phyloP scores from a whole-genome alignment of 2,329 filamentous ascomycete genomes.

The Aspergillus texensis region DNA sequence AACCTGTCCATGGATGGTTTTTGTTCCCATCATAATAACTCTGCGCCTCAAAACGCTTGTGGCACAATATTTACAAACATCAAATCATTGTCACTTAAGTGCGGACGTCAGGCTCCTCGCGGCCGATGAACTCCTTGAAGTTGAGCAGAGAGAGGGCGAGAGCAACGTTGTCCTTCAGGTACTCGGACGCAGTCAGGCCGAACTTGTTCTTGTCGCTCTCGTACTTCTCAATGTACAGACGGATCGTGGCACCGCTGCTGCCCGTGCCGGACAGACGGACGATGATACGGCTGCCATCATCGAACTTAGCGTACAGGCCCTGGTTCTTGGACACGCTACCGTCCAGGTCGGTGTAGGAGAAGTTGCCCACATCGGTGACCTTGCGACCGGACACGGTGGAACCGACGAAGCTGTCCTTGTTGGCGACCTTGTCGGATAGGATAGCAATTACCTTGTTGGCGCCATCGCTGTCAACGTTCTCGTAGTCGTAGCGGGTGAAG shows the following conservation, averaged over 20 bases:
- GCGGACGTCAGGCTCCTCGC: slow-evolving; percentile 94
- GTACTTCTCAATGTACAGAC: slow-evolving; percentile 96
- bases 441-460: slow-evolving; percentile 87
- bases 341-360: slow-evolving; percentile 98
- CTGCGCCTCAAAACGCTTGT: not conserved
- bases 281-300: slow-evolving; percentile 91
- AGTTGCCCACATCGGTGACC: slow-evolving; percentile 88
- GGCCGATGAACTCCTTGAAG: slow-evolving; percentile 90
- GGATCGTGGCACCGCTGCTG: slow-evolving; percentile 92
- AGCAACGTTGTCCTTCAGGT: slow-evolving; percentile 85
- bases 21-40: not conserved
- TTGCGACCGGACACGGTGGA: slow-evolving; percentile 81
- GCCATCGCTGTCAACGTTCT: slow-evolving; percentile 87
- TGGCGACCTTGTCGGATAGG: slow-evolving; percentile 75
- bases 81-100: slow-evolving; percentile 62
- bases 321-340: slow-evolving; percentile 95
- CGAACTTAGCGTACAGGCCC: slow-evolving; percentile 92
- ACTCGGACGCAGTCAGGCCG: slow-evolving; percentile 83
- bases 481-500: slow-evolving; percentile 99
- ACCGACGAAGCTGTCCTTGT: slow-evolving; percentile 75
- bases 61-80: slow-evolving; percentile 4
- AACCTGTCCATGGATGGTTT: not conserved
- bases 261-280: slow-evolving; percentile 94
- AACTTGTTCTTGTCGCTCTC: slow-evolving; percentile 79
- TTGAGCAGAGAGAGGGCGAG: slow-evolving; percentile 83